Conservation (phyloP, 2,329 filamentous ascomycete genomes). For the Fusarium verrucosum region DNA sequence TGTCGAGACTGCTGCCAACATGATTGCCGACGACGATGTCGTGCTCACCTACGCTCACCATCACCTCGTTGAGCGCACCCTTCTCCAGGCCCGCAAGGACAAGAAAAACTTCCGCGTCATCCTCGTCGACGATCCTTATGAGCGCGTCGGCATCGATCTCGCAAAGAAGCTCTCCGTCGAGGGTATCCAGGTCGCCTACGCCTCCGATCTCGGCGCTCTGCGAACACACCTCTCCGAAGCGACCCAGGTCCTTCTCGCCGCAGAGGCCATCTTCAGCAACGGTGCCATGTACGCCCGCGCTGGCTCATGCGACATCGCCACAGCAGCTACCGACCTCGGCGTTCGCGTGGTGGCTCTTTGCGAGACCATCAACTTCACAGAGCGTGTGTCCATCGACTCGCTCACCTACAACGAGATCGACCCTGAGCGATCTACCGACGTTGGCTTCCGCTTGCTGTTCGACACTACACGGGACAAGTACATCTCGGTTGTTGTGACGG, state of each 20-base stretch:
- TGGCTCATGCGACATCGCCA: slow-evolving; percentile 86
- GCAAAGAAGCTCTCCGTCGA: slow-evolving; percentile 73
- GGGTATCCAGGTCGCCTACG: slow-evolving; percentile 83
- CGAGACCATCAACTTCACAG: slow-evolving; percentile 92
- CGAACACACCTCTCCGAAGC: slow-evolving; percentile 73
- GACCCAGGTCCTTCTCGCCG: slow-evolving; percentile 85
- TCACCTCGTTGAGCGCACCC: slow-evolving; percentile 83
- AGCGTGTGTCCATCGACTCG: slow-evolving; percentile 87
- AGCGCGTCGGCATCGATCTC: slow-evolving; percentile 64
- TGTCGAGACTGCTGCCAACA: slow-evolving; percentile 75
- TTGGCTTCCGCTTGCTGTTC: slow-evolving; percentile 76
- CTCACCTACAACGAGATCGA: slow-evolving; percentile 94
- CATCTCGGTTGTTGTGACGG: slow-evolving; percentile 88
- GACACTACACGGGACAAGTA: slow-evolving; percentile 91
- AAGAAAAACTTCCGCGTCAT: slow-evolving; percentile 85
- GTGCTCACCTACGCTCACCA: slow-evolving; percentile 89
- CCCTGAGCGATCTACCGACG: slow-evolving; percentile 71
- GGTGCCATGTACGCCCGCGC: slow-evolving; percentile 88
- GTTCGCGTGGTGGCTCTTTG: slow-evolving; percentile 89
- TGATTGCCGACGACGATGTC: slow-evolving; percentile 81
- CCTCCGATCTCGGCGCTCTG: slow-evolving; percentile 77
- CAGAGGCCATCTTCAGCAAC: slow-evolving; percentile 95
- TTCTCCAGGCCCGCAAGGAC: slow-evolving; percentile 74
- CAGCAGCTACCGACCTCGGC: slow-evolving; percentile 78
- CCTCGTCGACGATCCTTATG: slow-evolving; percentile 76